phyloP scores from a whole-genome alignment of 106 monocot genomes.

The Agapanthus africanus region DNA sequence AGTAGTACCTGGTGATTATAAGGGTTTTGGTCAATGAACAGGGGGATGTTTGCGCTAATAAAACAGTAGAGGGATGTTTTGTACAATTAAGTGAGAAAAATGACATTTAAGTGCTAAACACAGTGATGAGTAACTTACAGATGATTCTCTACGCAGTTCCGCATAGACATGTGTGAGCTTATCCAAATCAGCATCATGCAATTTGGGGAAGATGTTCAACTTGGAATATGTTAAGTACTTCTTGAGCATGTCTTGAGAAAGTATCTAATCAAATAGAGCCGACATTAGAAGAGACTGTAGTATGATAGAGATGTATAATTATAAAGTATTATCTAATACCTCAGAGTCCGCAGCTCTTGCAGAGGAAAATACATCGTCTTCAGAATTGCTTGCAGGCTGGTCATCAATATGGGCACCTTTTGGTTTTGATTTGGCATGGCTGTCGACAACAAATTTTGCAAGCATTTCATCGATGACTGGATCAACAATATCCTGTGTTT shows the following conservation, averaged over 20 bases:
- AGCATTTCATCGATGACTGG: constrained; percentile 98
- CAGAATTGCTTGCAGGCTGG: constrained; percentile 32
- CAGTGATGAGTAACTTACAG: too few relatives aligned
- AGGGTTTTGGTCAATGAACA: too few relatives aligned
- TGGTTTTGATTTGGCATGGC: constrained; percentile 80
- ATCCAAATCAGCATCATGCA: constrained; percentile 82
- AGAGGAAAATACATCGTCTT: constrained; percentile 36
- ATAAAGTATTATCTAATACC: constrained; percentile 12
- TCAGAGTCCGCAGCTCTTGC: constrained; percentile 61
- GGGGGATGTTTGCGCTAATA: too few relatives aligned
- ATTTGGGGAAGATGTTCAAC: constrained; percentile 75
- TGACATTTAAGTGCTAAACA: not conserved
- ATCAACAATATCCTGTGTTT: constrained; percentile 86
- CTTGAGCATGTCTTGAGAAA: constrained; percentile 98
- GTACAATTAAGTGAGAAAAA: too few relatives aligned
- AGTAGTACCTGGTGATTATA: too few relatives aligned
- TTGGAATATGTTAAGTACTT: constrained; percentile 96
- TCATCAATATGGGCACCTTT: constrained; percentile 84
- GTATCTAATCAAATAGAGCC: constrained; percentile 37
- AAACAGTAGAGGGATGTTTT: too few relatives aligned
- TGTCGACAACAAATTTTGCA: constrained; percentile 94
- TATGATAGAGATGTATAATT: too few relatives aligned
- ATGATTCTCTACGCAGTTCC: constrained; percentile 80
- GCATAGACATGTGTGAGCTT: constrained; percentile 89
- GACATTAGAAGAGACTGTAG: not conserved